A percentile compares a stretch with the other conserved stretches of the same genome.
Evolutionary conservation across 306 rosid genomes (phyloP).

Genomic region (Crataegus laevigata): DNA sequence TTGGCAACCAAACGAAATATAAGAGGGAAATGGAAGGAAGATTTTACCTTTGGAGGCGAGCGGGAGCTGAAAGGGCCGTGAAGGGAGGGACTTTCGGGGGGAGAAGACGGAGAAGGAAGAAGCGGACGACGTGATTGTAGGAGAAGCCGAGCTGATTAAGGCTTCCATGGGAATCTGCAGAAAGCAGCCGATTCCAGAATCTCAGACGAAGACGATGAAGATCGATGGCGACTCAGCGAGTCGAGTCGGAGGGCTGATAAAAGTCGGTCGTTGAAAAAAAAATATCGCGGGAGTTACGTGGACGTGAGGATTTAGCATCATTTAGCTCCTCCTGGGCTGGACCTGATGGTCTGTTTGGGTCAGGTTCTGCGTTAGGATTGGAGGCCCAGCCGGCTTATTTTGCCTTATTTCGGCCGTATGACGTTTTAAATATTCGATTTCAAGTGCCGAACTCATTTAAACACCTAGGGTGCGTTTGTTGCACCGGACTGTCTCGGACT

Average conservation of each 20-base stretch:
- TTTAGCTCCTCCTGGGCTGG: neutral
- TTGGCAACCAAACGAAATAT: neutral
- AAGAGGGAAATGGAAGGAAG: neutral
- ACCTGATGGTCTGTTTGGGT: neutral
- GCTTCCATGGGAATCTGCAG: conserved; percentile 46
- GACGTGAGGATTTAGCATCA: neutral
- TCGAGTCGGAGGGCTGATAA: neutral
- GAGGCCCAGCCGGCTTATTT: neutral
- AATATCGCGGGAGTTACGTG: neutral
- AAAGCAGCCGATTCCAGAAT: neutral
- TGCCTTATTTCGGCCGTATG: neutral
- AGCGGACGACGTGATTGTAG: conserved; percentile 36
- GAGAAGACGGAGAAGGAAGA: conserved; percentile 38
- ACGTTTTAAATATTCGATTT: too few relatives aligned
- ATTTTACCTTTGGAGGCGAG: conserved; percentile 48
- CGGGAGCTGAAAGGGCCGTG: conserved; percentile 33
- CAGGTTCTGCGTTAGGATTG: neutral
- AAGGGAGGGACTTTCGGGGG: conserved; percentile 18
- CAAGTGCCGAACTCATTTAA: too few relatives aligned
- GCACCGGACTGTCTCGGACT: too few relatives aligned
- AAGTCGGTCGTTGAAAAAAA: neutral
- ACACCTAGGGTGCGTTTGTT: too few relatives aligned
- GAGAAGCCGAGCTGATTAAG: conserved; percentile 37
- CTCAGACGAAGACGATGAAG: neutral
- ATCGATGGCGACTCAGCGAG: neutral